Evolutionary conservation across 1,284 basidiomycete species (phyloP).

Genomic region (Trametes pubescens): DNA sequence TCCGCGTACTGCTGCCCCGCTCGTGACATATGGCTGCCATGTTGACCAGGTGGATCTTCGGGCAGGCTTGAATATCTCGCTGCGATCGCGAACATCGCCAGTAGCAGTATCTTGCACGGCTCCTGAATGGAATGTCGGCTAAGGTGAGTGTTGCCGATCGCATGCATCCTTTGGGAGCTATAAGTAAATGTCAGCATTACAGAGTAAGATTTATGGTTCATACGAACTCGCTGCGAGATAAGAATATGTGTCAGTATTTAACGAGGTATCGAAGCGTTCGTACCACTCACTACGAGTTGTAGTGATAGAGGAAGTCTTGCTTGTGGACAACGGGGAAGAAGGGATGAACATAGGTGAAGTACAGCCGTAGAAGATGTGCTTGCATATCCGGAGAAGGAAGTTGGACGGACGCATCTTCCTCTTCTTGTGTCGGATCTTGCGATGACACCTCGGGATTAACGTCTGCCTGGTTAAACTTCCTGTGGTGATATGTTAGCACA

Average conservation of each 20-base stretch:
- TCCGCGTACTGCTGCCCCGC: slow-evolving; percentile 74
- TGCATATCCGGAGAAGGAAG: slow-evolving; percentile 69
- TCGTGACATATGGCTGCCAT: slow-evolving; percentile 62
- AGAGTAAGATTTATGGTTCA: background rate
- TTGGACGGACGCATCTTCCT: slow-evolving; percentile 54
- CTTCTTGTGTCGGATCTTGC: slow-evolving; percentile 33
- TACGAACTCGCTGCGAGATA: slow-evolving; percentile 14
- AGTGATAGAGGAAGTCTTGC: slow-evolving; percentile 72
- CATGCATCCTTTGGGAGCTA: slow-evolving; percentile 5
- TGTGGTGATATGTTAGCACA: slow-evolving; percentile 38
- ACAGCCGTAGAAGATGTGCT: slow-evolving; percentile 73
- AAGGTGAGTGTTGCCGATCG: slow-evolving; percentile 5
- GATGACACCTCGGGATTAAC: slow-evolving; percentile 67
- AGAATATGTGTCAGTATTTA: background rate
- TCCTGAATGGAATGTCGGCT: slow-evolving; percentile 60
- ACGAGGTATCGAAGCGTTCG: background rate
- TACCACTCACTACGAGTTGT: slow-evolving; percentile 57
- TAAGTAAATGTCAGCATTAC: background rate
- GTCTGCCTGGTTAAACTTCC: slow-evolving; percentile 56
- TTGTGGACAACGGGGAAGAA: slow-evolving; percentile 81
- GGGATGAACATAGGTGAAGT: slow-evolving; percentile 85
- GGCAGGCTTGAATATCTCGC: slow-evolving; percentile 66
- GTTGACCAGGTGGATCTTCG: slow-evolving; percentile 53
- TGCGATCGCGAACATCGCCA: slow-evolving; percentile 82
- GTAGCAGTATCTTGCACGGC: slow-evolving; percentile 73